Percentiles rank a stretch among this genome's conserved stretches.
These are phyloP conservation scores for Diddensiella caesifluorescens DNA, from an alignment of 805 yeast species.

Conservation along the genomic window DNA sequence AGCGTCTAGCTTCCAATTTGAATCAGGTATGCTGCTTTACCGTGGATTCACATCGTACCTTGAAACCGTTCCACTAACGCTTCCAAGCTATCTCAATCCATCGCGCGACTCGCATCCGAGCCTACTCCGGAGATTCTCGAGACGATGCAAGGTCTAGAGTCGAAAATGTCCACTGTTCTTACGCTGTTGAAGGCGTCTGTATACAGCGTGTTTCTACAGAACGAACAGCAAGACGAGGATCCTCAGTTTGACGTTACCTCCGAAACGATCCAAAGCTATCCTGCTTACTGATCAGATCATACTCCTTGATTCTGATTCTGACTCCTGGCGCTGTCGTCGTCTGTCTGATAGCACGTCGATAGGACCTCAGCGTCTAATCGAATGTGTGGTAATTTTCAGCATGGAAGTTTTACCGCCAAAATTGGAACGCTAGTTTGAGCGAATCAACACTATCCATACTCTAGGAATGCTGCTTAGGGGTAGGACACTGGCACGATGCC, in stretches of 20 bases:
- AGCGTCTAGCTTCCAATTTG: constrained; percentile 34
- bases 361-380: no score
- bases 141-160: constrained; percentile 54
- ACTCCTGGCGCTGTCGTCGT: no score
- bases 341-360: no score
- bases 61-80: constrained; percentile 14
- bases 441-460: no score
- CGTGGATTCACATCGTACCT: constrained; percentile 26
- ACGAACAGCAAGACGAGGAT: constrained; percentile 32
- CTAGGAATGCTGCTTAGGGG: no score
- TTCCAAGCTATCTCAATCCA: constrained; percentile 18
- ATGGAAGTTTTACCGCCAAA: no score
- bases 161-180: constrained; percentile 57
- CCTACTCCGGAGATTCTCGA: constrained; percentile 38
- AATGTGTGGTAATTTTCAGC: no score
- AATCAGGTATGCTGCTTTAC: constrained; percentile 26
- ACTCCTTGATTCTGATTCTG: no score
- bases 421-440: no score
- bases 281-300: no score
- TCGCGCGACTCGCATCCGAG: constrained; percentile 13
- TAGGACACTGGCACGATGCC: neutral
- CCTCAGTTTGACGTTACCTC: no score
- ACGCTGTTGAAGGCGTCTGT: constrained; percentile 68
- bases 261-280: no score
- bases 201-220: constrained; percentile 55